phyloP scores from a whole-genome alignment of 495 filamentous ascomycete species.

The Penicillium nucicola region DNA sequence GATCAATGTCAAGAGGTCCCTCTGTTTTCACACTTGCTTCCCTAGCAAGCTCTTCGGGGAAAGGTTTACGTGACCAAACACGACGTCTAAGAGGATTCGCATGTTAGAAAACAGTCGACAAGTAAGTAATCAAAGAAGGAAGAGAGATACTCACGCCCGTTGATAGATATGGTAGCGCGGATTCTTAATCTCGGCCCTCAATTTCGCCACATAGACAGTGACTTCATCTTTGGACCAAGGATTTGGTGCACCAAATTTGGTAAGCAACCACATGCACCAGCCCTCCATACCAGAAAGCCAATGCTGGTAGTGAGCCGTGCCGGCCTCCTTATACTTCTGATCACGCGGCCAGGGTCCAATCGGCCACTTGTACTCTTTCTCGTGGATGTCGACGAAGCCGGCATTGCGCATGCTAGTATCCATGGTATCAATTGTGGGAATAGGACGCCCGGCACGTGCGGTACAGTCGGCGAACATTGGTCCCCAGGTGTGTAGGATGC shows the following conservation, averaged over 20 bases:
- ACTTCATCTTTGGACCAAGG: constrained; percentile 13
- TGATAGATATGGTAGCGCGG: constrained; percentile 8
- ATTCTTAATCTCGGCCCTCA: constrained; percentile 6
- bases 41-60: too few relatives aligned
- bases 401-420: constrained; percentile 17
- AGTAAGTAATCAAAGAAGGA: too few relatives aligned
- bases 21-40: too few relatives aligned
- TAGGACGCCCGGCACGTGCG: background rate
- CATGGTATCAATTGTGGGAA: constrained; percentile 8
- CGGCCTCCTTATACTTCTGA: constrained; percentile 10
- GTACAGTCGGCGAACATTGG: constrained; percentile 6
- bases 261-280: constrained; percentile 7
- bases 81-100: too few relatives aligned
- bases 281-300: constrained; percentile 20
- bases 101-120: too few relatives aligned
- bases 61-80: too few relatives aligned
- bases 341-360: constrained; percentile 19
- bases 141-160: background rate
- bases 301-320: constrained; percentile 3
- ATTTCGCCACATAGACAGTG: constrained; percentile 8
- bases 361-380: constrained; percentile 10
- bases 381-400: constrained; percentile 27
- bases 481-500: constrained; percentile 16
- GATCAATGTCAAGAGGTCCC: too few relatives aligned
- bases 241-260: constrained; percentile 2